Evolutionary conservation across 2,329 filamentous ascomycete genomes (phyloP).

Genomic region (Scortechinia acanthostroma): DNA sequence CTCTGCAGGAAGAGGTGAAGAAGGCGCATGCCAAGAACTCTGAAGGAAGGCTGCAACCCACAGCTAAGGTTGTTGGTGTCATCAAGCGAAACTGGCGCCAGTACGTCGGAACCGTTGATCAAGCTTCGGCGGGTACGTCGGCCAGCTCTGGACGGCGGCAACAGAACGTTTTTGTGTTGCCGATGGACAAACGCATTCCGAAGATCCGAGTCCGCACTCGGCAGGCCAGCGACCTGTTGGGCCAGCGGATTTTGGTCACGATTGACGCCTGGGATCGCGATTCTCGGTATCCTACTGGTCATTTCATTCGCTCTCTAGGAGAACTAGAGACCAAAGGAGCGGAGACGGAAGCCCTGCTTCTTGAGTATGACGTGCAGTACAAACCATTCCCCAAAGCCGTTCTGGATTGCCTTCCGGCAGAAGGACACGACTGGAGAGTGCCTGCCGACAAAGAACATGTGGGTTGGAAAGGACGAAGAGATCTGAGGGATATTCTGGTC

Average conservation of each 20-base stretch:
- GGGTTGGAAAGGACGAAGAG: slow-evolving; percentile 71
- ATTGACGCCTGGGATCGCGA: slow-evolving; percentile 95
- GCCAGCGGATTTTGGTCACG: slow-evolving; percentile 84
- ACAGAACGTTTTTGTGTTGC: slow-evolving; percentile 87
- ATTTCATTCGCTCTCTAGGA: slow-evolving; percentile 87
- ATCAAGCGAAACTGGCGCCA: slow-evolving; percentile 96
- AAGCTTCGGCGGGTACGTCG: slow-evolving; percentile 70
- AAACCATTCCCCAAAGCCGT: slow-evolving; percentile 93
- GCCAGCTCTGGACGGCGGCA: slow-evolving; percentile 74
- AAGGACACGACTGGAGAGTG: slow-evolving; percentile 91
- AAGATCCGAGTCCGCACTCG: slow-evolving; percentile 91
- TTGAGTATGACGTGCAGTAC: slow-evolving; percentile 97
- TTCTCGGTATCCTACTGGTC: slow-evolving; percentile 83
- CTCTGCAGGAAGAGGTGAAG: slow-evolving; percentile 85
- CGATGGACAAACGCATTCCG: slow-evolving; percentile 96
- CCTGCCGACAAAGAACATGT: slow-evolving; percentile 72
- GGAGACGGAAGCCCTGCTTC: slow-evolving; percentile 85
- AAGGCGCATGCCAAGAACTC: slow-evolving; percentile 70
- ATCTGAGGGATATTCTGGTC: slow-evolving; percentile 78
- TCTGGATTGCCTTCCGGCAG: slow-evolving; percentile 80
- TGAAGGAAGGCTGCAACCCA: slow-evolving; percentile 78
- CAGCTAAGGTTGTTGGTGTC: slow-evolving; percentile 83
- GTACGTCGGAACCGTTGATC: slow-evolving; percentile 92
- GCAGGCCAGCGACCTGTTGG: slow-evolving; percentile 80
- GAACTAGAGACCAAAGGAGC: slow-evolving; percentile 95